A percentile compares a stretch with the other conserved stretches of the same genome.
Evolutionary conservation across 1,284 basidiomycete species (phyloP).

Genomic region (Ustilago lituana): DNA sequence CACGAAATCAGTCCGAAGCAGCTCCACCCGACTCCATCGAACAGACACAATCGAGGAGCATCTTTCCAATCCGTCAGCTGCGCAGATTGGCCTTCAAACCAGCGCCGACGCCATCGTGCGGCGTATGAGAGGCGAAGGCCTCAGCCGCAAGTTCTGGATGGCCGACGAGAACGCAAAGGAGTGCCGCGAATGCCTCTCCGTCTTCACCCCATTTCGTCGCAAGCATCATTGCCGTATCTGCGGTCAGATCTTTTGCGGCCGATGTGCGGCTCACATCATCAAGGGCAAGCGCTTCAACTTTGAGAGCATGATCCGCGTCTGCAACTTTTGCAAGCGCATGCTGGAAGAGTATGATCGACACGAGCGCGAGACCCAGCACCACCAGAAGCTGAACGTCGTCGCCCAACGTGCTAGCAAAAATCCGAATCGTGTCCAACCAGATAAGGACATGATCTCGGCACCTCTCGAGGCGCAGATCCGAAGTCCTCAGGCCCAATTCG

Average conservation of each 20-base stretch:
- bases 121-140: slow-evolving; percentile 59
- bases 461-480: slow-evolving; percentile 64
- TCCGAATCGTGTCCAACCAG: slow-evolving; percentile 35
- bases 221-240: slow-evolving; percentile 67
- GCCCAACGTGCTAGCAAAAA: slow-evolving; percentile 37
- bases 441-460: slow-evolving; percentile 66
- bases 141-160: slow-evolving; percentile 66
- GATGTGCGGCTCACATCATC: slow-evolving; percentile 94
- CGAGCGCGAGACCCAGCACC: slow-evolving; percentile 29
- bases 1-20: slow-evolving; percentile 51
- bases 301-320: slow-evolving; percentile 89
- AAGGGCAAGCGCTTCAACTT: slow-evolving; percentile 92
- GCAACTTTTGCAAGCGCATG: slow-evolving; percentile 92
- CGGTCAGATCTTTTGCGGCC: slow-evolving; percentile 66
- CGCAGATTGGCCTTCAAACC: slow-evolving; percentile 48
- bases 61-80: slow-evolving; percentile 20
- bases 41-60: slow-evolving; percentile 52
- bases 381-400: slow-evolving; percentile 24
- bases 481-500: slow-evolving; percentile 59
- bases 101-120: slow-evolving; percentile 60
- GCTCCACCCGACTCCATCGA: slow-evolving; percentile 47
- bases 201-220: slow-evolving; percentile 62
- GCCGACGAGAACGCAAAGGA: slow-evolving; percentile 90
- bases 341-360: slow-evolving; percentile 74
- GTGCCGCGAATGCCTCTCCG: slow-evolving; percentile 62